These are phyloP conservation scores for Caryopteris hybrid DNA, from an alignment of 305 asterid species.

Conservation along the genomic window DNA sequence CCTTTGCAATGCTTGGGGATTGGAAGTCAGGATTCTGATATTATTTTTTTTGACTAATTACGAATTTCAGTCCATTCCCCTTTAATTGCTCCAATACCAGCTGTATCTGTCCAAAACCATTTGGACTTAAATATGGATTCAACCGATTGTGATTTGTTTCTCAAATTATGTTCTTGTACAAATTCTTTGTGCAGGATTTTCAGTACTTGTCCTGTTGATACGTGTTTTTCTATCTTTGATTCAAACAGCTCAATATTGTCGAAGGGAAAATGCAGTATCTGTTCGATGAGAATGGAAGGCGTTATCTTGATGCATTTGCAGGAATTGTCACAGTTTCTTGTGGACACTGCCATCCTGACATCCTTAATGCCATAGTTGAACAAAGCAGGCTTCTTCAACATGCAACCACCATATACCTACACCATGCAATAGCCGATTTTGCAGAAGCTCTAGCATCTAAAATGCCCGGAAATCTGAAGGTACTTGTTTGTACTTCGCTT, in stretches of 20 bases:
- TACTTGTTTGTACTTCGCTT: neutral
- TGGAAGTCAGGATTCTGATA: neutral
- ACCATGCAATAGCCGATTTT: slow-evolving; percentile 86
- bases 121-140: neutral
- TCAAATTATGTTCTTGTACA: neutral
- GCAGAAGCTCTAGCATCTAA: slow-evolving; percentile 88
- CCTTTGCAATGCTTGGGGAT: neutral
- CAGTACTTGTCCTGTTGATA: neutral
- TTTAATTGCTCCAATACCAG: neutral
- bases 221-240: neutral
- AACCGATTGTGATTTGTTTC: neutral
- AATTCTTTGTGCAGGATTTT: neutral
- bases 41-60: neutral
- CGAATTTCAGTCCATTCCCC: neutral
- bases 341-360: slow-evolving; percentile 91
- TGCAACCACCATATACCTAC: slow-evolving; percentile 86
- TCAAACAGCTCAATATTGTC: slow-evolving; percentile 76
- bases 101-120: neutral
- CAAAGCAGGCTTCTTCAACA: slow-evolving; percentile 97
- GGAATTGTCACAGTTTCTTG: slow-evolving; percentile 98
- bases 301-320: slow-evolving; percentile 97
- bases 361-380: slow-evolving; percentile 60
- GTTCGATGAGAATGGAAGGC: slow-evolving; percentile 82
- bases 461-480: slow-evolving; percentile 96
- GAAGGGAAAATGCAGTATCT: slow-evolving; percentile 98